Base-by-base conservation (phyloP, 805 yeast species). In the Grigorovia yakushimaensis region DNA sequence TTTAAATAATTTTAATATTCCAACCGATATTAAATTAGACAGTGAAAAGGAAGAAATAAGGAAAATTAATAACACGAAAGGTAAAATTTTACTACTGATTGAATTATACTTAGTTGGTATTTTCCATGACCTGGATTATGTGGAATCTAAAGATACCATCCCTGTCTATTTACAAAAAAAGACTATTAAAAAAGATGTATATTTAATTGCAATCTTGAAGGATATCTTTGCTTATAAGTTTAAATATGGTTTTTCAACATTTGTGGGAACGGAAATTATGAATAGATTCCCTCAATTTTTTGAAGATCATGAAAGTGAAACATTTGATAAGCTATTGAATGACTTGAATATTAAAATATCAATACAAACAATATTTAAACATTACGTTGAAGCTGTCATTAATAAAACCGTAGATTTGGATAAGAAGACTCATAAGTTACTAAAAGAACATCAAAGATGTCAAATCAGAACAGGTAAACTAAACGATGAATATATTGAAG, bases 401-500 rank as follows among this genome's bases (percentile, higher is more conserved):
- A 50, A 64, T 1, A 60, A 64, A 23, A 60, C 78, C 0, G 59
- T 59, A 3, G 60, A 59, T 1, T 53, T 71, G n/a, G 67, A 71
- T 43, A 55, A 60, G n/a, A 60, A 61, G n/a, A 57, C 74, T 0
- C 51, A 58, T 10, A 66, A 64, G 19, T 58, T 71, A 11, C 64
- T 64, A 19, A 62, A 63, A 19, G 70, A 68, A 45, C 77, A 74
- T 47, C 71, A 73, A 41, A 75, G 73, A 47, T 76, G 80, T 2
- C 78, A 83, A 46, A 76, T 84, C 47, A 73, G 84, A 54, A 78
- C 84, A 1, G 95, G 95, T 21, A 77, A 74, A 51, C 57, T 77
- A 21, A 47, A 63, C 15, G 72, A 69, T 43, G 73, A 70, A 30
- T 54, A 65, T 42, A 67, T 68, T 41, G 60, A 59, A 1, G 73